Base-by-base conservation (phyloP, 1,284 basidiomycete species). In the Coriolopsis trogii region DNA sequence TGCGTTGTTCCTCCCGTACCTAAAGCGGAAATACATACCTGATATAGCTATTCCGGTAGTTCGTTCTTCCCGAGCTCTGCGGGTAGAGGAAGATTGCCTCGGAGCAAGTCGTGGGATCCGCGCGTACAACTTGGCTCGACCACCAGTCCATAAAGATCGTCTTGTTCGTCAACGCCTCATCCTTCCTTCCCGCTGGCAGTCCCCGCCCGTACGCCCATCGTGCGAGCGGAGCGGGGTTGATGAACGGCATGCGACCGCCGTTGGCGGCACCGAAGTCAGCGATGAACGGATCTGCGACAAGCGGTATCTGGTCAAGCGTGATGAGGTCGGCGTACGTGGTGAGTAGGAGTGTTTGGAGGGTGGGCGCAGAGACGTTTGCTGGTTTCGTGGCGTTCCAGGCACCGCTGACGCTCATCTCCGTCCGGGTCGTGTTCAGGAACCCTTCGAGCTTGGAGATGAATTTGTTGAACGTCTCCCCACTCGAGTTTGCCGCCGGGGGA, bases 121-220 rank as follows among this genome's bases (percentile, higher is more conserved):
- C 48, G 29, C 58, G 56, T 18, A 74, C 52, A 13, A 75, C 65
- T 21, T 70, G 51, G 10, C 58, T 53, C 21, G 65, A 60, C 39
- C 72, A 66, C 66, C 73, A 76, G 31, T 72, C 62, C 65, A 71
- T 67, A 61, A 73, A 72, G 25, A 61, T 49, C 6, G 65, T 63
- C 58, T 69, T 67, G 53, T 69, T 63, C 12, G 49, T 52, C 39
- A 68, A 40, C 10, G 61, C 63, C 33, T 62, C 62, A 3, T 54
- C 54, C 39, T 65, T 63, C 26, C 60, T 54, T 6, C 56, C 65
- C 4, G 65, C 55, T 0, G 66, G 59, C 45, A 65, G 53, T 26
- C 46, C 54, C 20, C 60, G 61, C 4, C 60, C 72, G 41, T 69
- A 74, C 12, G 45, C 57, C 73, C 73, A 76, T 9, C 72, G 68